Base-by-base conservation (phyloP, 306 rosid species). In the Quillaja saponaria region DNA sequence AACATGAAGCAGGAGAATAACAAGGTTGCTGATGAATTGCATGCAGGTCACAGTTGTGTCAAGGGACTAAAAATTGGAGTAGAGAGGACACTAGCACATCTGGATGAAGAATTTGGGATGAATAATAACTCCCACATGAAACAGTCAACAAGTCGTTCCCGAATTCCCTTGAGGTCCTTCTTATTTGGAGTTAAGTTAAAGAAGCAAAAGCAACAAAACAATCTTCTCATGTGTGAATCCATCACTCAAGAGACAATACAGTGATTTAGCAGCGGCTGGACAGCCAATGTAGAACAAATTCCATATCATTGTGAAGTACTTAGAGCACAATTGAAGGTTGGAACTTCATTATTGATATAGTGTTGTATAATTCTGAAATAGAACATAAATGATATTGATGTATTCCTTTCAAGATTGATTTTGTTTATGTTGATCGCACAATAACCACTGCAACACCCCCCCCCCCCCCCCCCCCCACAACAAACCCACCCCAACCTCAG, bases 1-100 rank as follows among this genome's bases (percentile, higher is more conserved):
- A 80, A 89, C 71, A 81, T 94, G 96, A 94, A 83, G 50, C 91
- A 85, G 21, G 99, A 89, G 72, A 85, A 73, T 67, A 80, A 62
- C 37, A 89, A 85, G 87, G 75, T 89, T 37, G 74, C 76, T 0
- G 77, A 74, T 44, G 97, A 94, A 48, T 55, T 94, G 9, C 67
- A 83, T 18, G 71, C 71, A 10, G 87, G 99, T 31, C 64, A 81
- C n/a, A 78, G 34, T 34, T 82, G 82, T 37, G 86, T 85, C 6
- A 78, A 49, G 55, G 78, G 50, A 11, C 78, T 94, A 20, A 81
- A 81, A 56, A 37, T 0, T 7, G 75, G 83, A 40, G 87, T 85
- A 2, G 91, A 89, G 68, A 85, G 78, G 67, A 69, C 84, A 9
- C 76, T 94, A 7, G 73, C 44, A 42, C 73, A 71, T 68, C 58